Percentiles rank a stretch among this genome's conserved stretches.
These are phyloP conservation scores for Candolleomyces efflorescens DNA, from an alignment of 768 basidiomycete species.

Conservation along the genomic window DNA sequence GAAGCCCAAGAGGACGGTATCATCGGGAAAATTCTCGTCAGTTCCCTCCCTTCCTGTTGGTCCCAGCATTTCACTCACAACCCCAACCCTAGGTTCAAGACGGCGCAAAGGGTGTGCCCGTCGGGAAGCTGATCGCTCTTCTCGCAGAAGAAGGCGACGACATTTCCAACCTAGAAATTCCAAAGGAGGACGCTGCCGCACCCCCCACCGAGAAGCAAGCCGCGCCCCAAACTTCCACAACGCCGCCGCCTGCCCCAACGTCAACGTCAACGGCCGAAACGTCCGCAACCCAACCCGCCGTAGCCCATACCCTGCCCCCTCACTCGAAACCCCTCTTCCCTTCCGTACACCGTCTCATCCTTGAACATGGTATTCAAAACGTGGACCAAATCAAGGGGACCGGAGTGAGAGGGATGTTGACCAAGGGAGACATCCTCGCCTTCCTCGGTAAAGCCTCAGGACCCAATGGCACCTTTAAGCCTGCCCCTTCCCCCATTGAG, in stretches of 20 bases:
- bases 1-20: conserved; percentile 98
- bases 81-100: conserved; percentile 37
- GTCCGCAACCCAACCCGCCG: conserved; percentile 25
- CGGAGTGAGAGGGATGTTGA: conserved; percentile 89
- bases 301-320: conserved; percentile 31
- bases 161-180: conserved; percentile 74
- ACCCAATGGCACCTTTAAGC: conserved; percentile 73
- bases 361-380: conserved; percentile 57
- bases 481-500: conserved; percentile 29
- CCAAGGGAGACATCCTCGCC: conserved; percentile 91
- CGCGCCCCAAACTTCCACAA: conserved; percentile 15
- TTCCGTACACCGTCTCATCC: conserved; percentile 78
- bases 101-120: conserved; percentile 78
- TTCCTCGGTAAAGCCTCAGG: conserved; percentile 79
- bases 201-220: conserved; percentile 16
- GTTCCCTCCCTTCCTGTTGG: conserved; percentile 20
- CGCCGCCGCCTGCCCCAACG: conserved; percentile 27
- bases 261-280: conserved; percentile 20
- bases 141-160: conserved; percentile 97
- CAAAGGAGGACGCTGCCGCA: conserved; percentile 38
- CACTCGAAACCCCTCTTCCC: conserved; percentile 82
- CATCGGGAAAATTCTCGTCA: conserved; percentile 87
- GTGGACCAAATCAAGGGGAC: conserved; percentile 77
- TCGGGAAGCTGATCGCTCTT: conserved; percentile 88
- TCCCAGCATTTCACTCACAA: neutral